Percentiles rank a stretch among this genome's conserved stretches.
Evolutionary conservation across 176 grass and related monocot genomes (phyloP).

Genomic region (Oryza longistaminata): DNA sequence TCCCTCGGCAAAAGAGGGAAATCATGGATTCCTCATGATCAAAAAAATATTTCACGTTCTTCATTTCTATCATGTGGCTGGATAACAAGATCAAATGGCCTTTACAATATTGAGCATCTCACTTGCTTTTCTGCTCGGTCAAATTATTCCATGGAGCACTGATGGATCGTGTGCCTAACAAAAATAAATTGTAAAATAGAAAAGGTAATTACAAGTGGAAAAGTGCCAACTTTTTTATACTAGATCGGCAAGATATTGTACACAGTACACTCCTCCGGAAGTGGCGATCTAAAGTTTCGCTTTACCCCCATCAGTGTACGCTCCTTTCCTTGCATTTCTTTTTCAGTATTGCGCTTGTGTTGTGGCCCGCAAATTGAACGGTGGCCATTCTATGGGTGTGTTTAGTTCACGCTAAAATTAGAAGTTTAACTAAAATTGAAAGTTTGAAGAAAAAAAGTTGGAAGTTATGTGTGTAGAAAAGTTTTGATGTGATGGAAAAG

Average conservation of each 20-base stretch:
- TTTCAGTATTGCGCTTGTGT: neutral
- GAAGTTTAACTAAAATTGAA: no score
- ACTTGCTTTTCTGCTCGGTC: neutral
- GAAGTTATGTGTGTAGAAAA: no score
- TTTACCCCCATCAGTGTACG: conserved; percentile 26
- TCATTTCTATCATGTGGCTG: neutral
- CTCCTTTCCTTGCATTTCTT: neutral
- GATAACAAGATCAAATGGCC: neutral
- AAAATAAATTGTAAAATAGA: conserved; percentile 2
- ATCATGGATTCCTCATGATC: neutral
- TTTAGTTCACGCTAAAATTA: no score
- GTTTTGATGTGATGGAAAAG: no score
- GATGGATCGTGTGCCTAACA: neutral
- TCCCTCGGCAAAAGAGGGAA: neutral
- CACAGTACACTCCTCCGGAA: neutral
- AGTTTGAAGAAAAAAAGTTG: no score
- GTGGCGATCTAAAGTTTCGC: conserved; percentile 14
- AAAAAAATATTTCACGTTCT: neutral
- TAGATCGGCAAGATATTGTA: neutral
- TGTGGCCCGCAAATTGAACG: neutral
- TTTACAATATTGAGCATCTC: neutral
- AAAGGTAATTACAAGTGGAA: neutral
- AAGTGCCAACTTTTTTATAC: conserved; percentile 20
- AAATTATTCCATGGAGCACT: conserved; percentile 45
- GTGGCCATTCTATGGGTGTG: neutral